These are phyloP conservation scores for Paramecium sexaurelia DNA, from an alignment of 73 alveolate genomes.

Conservation along the genomic window DNA sequence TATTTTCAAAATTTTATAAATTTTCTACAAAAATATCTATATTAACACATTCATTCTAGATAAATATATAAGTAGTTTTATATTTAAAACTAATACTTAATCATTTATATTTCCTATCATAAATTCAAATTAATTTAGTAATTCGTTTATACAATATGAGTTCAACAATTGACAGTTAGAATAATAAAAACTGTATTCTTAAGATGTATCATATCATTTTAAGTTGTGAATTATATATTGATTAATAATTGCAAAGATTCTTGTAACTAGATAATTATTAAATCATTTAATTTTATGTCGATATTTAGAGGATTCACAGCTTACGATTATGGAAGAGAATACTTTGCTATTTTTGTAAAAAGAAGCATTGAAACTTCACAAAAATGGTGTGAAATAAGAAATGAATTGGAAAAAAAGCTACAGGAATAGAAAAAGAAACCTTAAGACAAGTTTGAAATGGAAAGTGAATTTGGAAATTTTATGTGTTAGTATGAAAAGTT, in stretches of 20 bases:
- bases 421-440: slow-evolving; percentile 17
- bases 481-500: neutral
- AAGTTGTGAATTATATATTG: no score
- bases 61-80: no score
- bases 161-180: no score
- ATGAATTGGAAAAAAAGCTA: neutral
- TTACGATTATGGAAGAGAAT: slow-evolving; percentile 12
- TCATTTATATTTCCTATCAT: no score
- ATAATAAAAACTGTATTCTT: no score
- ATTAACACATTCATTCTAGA: no score
- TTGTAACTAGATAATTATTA: neutral
- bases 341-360: neutral
- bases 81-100: no score
- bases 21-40: no score
- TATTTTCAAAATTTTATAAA: no score
- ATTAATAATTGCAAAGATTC: neutral
- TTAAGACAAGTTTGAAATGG: neutral
- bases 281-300: neutral
- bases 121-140: no score
- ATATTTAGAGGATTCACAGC: neutral
- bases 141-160: no score
- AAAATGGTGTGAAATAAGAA: neutral
- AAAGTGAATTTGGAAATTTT: neutral
- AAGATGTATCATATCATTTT: no score
- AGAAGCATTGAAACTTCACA: neutral